Base-by-base conservation (phyloP, 352 stramenopile genomes). In the Globisporangium spiculum region DNA sequence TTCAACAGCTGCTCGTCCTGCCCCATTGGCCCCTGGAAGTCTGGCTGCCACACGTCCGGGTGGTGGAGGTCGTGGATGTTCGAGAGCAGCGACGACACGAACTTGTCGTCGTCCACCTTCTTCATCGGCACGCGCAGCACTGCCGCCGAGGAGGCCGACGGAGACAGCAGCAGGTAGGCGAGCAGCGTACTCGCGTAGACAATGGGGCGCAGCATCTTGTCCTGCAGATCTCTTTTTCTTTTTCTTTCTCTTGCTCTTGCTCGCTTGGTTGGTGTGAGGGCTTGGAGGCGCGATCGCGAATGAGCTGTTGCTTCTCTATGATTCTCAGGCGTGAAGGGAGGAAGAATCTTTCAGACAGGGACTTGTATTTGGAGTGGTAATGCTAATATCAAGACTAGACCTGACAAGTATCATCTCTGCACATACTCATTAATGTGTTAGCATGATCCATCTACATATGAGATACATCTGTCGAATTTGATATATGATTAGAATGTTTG, bases 121-220 rank as follows among this genome's bases (percentile, higher is more conserved):
- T 78, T 73, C 75, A 94, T 84, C n/a, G 84, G 80, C 64, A 94
- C 77, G 50, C 84, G 84, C 48, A 92, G 66, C 27, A 93, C 60
- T 36, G 65, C 72, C 7, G 70, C 78, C 58, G 60, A 44, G 1
- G 52, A 36, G 2, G 52, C 20, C 14, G 67, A 48, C 18, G 66
- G 30, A 2, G 58, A 48, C 46, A 71, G 54, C 56, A 72, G 41
- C 48, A 66, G 20, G 4, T 48, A 59, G 24, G 61, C 67, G n/a
- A 68, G 53, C 52, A 71, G 34, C 38, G 59, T 59, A n/a, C 66
- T 66, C 38, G 32, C 59, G 52, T 54, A 67, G 27, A 38, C 66
- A 34, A 71, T 36, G 20, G 66, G 66, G 26, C 66, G 66, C 12
- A 71, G 26, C 66, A 71, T 71, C 53, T 61, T 30, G 27, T 26